These are phyloP conservation scores for Cryoendolithus antarcticus DNA, from an alignment of 2,329 filamentous ascomycete genomes.

Conservation along the genomic window DNA sequence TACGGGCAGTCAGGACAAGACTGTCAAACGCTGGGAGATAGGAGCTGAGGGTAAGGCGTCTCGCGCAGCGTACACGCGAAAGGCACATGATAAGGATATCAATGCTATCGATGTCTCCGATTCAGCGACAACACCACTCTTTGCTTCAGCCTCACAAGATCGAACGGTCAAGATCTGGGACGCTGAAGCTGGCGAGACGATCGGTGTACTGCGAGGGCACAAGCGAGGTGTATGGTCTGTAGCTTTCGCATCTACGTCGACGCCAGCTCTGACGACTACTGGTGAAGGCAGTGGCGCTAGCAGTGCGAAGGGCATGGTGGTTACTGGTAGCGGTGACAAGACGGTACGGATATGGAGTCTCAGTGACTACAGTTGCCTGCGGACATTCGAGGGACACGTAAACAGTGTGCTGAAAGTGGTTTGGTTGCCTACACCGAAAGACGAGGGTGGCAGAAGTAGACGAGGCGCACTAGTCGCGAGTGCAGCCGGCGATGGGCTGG, in stretches of 20 bases:
- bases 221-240: constrained; percentile 94
- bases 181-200: constrained; percentile 72
- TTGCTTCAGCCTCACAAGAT: constrained; percentile 93
- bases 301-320: constrained; percentile 62
- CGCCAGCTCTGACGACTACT: constrained; percentile 60
- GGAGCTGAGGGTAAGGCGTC: constrained; percentile 36
- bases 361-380: constrained; percentile 78
- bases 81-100: constrained; percentile 98
- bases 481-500: constrained; percentile 83
- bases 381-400: constrained; percentile 92
- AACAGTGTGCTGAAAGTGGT: constrained; percentile 89
- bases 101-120: constrained; percentile 68
- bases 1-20: constrained; percentile 90
- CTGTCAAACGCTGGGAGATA: constrained; percentile 87
- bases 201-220: constrained; percentile 85
- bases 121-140: constrained; percentile 61
- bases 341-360: constrained; percentile 93
- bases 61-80: constrained; percentile 70
- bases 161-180: constrained; percentile 97
- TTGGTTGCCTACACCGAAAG: constrained; percentile 54
- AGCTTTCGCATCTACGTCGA: constrained; percentile 69
- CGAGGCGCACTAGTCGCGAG: constrained; percentile 63
- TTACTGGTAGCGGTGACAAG: constrained; percentile 92
- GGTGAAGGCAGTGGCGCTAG: constrained; percentile 51
- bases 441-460: constrained; percentile 32